Base-by-base conservation (phyloP, 805 yeast genomes). In the Metschnikowia kofuensis region DNA sequence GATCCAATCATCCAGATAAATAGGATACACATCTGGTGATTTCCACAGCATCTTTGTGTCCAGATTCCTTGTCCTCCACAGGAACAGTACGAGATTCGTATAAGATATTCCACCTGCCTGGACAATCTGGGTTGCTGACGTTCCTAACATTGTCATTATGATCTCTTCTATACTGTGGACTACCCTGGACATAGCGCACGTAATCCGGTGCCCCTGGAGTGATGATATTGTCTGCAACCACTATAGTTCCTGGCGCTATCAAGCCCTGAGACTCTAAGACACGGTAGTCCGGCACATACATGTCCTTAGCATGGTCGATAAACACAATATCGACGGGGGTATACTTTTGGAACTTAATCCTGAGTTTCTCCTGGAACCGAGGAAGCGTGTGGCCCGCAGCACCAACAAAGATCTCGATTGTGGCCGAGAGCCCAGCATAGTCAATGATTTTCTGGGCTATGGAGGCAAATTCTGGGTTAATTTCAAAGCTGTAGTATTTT, bases 271-370 rank as follows among this genome's bases (percentile, higher is more conserved):
- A 53, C 50, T 76, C 80, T 35, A 74, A 52, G 4, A 72, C 64
- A 32, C 79, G 58, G 31, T 74, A 57, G 48, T 75, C 78, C 6
- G 77, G 71, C 26, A 72, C 62, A 50, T 74, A 76, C 40, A 54
- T 41, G 13, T 63, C 63, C 46, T 70, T 69, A 56, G 63, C 58
- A 51, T 75, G 79, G 55, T 76, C 76, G 41, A 76, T 62, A 45
- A 76, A 68, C 4, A 70, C 56, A 36, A 74, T 56, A 46, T 73
- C 77, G 1, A 69, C 53, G 1, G 68, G 53, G 4, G 51, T 47
- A 46, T 49, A 62, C 16, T 46, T 29, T 4, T 47, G 38, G 13
- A 52, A 32, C 28, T 51, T 43, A 13, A 42, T 34, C 3, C 38
- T 32, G 30, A 61, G 44, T 26, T 51, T 40, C 1, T 50, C 57